phyloP scores from a whole-genome alignment of 1,284 basidiomycete genomes.

The Singerocomus rubriflavus region DNA sequence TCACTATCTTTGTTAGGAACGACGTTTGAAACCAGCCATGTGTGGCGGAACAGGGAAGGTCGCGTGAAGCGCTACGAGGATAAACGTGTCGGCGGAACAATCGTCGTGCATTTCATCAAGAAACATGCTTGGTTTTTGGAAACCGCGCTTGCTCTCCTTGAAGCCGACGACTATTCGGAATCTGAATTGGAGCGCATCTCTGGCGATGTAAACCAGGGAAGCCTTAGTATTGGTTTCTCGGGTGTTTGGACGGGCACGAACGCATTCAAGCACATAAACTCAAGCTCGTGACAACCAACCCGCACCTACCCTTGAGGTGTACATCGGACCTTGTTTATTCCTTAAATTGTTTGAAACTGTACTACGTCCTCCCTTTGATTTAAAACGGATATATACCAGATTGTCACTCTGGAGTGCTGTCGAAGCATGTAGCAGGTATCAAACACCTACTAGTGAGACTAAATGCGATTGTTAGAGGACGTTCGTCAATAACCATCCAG shows the following conservation, averaged over 20 bases:
- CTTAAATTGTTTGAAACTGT: slow-evolving; percentile 15
- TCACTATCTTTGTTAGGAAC: slow-evolving; percentile 39
- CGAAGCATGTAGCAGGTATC: neutral
- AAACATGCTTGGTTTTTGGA: slow-evolving; percentile 96
- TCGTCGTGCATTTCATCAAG: slow-evolving; percentile 97
- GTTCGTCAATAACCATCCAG: slow-evolving; percentile 36
- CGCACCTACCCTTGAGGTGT: neutral
- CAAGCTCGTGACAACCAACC: slow-evolving; percentile 8
- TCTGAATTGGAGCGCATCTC: slow-evolving; percentile 23
- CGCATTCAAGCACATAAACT: slow-evolving; percentile 18
- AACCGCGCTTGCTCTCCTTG: slow-evolving; percentile 84
- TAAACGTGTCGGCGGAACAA: slow-evolving; percentile 83
- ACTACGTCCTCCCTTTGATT: slow-evolving; percentile 4
- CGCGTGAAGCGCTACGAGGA: slow-evolving; percentile 63
- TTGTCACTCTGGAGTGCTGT: neutral
- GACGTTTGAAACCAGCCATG: slow-evolving; percentile 52
- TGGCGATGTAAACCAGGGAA: slow-evolving; percentile 4
- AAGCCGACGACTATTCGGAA: slow-evolving; percentile 61
- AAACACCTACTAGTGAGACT: neutral
- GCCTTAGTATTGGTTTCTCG: slow-evolving; percentile 21
- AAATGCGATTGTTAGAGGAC: neutral
- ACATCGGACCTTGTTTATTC: slow-evolving; percentile 21
- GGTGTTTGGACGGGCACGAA: slow-evolving; percentile 31
- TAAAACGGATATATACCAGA: slow-evolving; percentile 8
- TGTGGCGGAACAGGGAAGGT: slow-evolving; percentile 72